These are phyloP conservation scores for Neostapfia colusana DNA, from an alignment of 176 grass and related monocot genomes.

Conservation along the genomic window DNA sequence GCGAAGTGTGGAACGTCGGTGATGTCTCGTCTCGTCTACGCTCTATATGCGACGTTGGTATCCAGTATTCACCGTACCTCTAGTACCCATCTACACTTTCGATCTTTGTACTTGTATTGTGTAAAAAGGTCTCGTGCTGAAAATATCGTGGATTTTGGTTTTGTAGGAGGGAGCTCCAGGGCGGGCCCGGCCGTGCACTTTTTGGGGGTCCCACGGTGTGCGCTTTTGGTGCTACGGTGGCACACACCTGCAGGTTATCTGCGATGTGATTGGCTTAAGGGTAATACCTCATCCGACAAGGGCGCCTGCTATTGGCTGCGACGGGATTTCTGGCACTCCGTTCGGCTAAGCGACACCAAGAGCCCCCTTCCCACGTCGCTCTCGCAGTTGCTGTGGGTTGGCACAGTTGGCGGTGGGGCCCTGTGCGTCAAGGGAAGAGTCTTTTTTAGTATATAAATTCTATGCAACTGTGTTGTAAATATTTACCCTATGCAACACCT, in stretches of 20 bases:
- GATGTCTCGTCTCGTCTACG: background rate
- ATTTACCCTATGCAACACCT: too few species aligned
- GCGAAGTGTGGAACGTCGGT: background rate
- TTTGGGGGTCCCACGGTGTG: conserved; percentile 1
- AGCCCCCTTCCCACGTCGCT: conserved; percentile 14
- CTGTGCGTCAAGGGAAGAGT: too few species aligned
- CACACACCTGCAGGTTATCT: conserved; percentile 40
- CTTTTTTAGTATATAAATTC: too few species aligned
- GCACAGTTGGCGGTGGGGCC: conserved; percentile 24
- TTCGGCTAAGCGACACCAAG: conserved; percentile 1
- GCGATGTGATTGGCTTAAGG: conserved; percentile 37
- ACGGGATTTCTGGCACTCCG: conserved; percentile 41
- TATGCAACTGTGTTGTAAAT: too few species aligned
- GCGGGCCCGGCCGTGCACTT: conserved; percentile 2
- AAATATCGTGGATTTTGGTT: conserved; percentile 40
- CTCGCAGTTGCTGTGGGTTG: conserved; percentile 12
- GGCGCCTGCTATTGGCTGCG: conserved; percentile 41
- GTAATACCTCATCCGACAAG: conserved; percentile 28
- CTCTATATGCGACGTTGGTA: background rate
- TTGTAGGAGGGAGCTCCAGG: conserved; percentile 24
- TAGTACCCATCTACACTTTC: background rate
- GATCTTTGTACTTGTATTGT: background rate
- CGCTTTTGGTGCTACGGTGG: conserved; percentile 39
- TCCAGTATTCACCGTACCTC: background rate
- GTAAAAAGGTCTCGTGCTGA: background rate